phyloP scores from a whole-genome alignment of 2,329 filamentous ascomycete species.

The Colletotrichum falcatum region DNA sequence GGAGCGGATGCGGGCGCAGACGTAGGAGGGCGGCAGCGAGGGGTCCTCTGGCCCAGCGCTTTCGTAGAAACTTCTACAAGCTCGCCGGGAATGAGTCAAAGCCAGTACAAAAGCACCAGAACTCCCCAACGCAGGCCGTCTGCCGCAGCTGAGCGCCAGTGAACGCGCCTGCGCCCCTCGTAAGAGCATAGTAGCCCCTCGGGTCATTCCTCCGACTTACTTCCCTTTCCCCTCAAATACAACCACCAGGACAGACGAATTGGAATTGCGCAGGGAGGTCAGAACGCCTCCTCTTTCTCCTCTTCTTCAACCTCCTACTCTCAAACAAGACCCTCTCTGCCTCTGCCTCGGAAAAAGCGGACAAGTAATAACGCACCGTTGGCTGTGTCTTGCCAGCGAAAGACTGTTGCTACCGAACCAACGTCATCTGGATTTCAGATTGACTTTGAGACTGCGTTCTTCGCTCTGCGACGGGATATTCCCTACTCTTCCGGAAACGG shows the following conservation, averaged over 20 bases:
- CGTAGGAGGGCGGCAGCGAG: conserved; percentile 24
- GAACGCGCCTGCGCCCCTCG: conserved; percentile 33
- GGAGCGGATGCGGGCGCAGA: conserved; percentile 7
- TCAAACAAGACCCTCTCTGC: neutral
- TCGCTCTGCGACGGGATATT: conserved; percentile 31
- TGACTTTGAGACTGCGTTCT: conserved; percentile 12
- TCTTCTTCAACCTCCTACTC: conserved; percentile 2
- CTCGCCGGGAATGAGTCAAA: conserved; percentile 51
- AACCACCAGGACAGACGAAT: conserved; percentile 20
- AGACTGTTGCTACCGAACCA: conserved; percentile 3
- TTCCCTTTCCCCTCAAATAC: conserved; percentile 32
- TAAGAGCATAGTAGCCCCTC: conserved; percentile 32
- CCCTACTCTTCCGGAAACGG: conserved; percentile 32
- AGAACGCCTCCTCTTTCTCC: conserved; percentile 21
- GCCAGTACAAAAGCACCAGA: conserved; percentile 51
- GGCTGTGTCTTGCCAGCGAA: conserved; percentile 7
- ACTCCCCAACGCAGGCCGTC: conserved; percentile 43
- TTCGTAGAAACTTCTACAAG: conserved; percentile 60
- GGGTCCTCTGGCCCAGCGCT: conserved; percentile 29
- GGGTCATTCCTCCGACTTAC: conserved; percentile 23
- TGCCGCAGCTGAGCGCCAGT: conserved; percentile 44
- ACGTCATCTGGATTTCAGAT: conserved; percentile 17
- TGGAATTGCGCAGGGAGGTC: conserved; percentile 17
- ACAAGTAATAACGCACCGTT: neutral
- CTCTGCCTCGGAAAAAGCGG: neutral